Evolutionary conservation across 768 basidiomycete species (phyloP).

Genomic region (Auricularia cornea): DNA sequence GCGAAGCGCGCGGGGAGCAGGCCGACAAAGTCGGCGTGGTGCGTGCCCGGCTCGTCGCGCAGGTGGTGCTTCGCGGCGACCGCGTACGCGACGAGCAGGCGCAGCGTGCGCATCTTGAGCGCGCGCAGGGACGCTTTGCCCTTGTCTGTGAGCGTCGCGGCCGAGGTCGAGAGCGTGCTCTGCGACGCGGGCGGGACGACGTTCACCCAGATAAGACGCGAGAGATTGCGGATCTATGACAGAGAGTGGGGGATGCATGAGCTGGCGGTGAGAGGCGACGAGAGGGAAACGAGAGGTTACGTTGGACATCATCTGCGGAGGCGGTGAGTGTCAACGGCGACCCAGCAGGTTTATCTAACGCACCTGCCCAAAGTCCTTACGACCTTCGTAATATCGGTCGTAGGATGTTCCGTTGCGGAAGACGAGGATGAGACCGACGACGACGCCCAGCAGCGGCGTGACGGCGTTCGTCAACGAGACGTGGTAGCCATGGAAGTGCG

Average conservation of each 20-base stretch:
- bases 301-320: constrained; percentile 48
- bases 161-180: not conserved
- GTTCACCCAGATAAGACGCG: constrained; percentile 74
- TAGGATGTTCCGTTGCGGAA: constrained; percentile 76
- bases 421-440: constrained; percentile 79
- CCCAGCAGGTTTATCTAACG: not conserved
- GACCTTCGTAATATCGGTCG: constrained; percentile 82
- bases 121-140: constrained; percentile 33
- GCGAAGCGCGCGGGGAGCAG: constrained; percentile 57
- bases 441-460: constrained; percentile 81
- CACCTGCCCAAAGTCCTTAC: constrained; percentile 61
- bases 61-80: constrained; percentile 74
- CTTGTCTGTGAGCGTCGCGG: not conserved
- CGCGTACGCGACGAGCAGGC: constrained; percentile 60
- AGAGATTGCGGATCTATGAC: constrained; percentile 55
- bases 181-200: constrained; percentile 43
- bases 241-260: constrained; percentile 1
- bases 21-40: constrained; percentile 57
- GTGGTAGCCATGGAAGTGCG: constrained; percentile 45
- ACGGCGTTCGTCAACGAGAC: constrained; percentile 73
- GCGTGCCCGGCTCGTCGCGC: constrained; percentile 66
- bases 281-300: constrained; percentile 19
- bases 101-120: constrained; percentile 62
- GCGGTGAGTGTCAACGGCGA: not conserved
- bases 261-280: no score